These are phyloP conservation scores for Elongisporangium anandrum DNA, from an alignment of 352 stramenopile genomes.

Conservation along the genomic window DNA sequence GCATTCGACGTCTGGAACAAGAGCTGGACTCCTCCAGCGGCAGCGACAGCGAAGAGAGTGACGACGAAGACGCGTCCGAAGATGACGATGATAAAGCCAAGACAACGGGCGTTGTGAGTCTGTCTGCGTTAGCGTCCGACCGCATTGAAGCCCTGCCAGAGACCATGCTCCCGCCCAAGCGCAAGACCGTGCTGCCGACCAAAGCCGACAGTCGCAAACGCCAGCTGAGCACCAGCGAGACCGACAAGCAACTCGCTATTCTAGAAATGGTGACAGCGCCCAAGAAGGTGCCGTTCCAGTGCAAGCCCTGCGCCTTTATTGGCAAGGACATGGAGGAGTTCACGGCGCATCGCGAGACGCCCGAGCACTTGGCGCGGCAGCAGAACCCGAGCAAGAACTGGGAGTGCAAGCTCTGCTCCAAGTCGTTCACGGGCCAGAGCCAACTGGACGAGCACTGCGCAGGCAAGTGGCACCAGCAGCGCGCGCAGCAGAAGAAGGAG, in stretches of 20 bases:
- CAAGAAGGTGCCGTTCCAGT: conserved; percentile 80
- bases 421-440: conserved; percentile 71
- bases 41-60: conserved; percentile 14
- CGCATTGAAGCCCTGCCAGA: conserved; percentile 58
- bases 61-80: conserved; percentile 7
- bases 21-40: conserved; percentile 37
- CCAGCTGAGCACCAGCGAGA: conserved; percentile 24
- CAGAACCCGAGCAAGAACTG: conserved; percentile 26
- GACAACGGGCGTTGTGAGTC: conserved; percentile 35
- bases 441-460: conserved; percentile 73
- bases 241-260: conserved; percentile 21
- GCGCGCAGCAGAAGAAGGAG: conserved; percentile 56
- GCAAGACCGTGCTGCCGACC: conserved; percentile 8
- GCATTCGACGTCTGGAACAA: conserved; percentile 65
- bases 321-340: conserved; percentile 69
- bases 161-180: conserved; percentile 41
- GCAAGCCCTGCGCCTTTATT: conserved; percentile 75
- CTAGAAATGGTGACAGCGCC: conserved; percentile 49
- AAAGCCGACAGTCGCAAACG: conserved; percentile 40
- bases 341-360: conserved; percentile 43
- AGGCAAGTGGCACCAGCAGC: conserved; percentile 84
- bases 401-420: conserved; percentile 61
- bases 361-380: conserved; percentile 34
- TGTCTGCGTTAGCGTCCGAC: conserved; percentile 65
- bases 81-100: conserved; percentile 6